Base-by-base conservation (phyloP, 169 alveolate species). In the Toxoplasma gondii region DNA sequence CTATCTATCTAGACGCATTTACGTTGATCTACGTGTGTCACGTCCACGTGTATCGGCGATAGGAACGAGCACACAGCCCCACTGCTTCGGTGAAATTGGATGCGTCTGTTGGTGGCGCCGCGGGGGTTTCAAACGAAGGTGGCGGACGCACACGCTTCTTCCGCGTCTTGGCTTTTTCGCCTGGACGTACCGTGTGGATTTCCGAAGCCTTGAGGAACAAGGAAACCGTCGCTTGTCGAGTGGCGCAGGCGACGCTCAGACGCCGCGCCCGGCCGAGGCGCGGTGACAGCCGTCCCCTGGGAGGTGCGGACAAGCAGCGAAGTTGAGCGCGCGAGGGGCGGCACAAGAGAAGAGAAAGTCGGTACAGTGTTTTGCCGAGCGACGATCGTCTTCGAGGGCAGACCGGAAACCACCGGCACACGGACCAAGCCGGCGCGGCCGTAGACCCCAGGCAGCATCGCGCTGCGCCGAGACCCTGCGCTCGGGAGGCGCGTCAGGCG, bases 401-500 rank as follows among this genome's bases (percentile, higher is more conserved):
- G 5, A 16, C n/a, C 29, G 74, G 34, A 27, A 1, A 19, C 74
- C 4, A 12, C 58, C 22, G 58, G 22, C 58, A 49, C 58, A 12
- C 22, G 58, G 58, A 49, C 58, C 58, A 49, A 12, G 12, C 58
- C 58, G 22, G 58, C 4, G 22, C 12, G 58, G 4, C 22, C 58
- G 12, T 49, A 49, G 22, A 49, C 58, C 58, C 58, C 58, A 12
- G 58, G 58, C 58, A 12, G 74, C 24, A 27, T 64, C 74, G 74
- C n/a, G 74, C 5, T 1, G 9, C 74, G 74, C 29, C 34, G 74
- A 4, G 74, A 31, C 34, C 29, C 27, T n/a, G n/a, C 9, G 49
- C n/a, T n/a, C 22, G 92, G 92, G n/a, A 92, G 84, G 58, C 44
- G 88, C 17, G 58, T 38, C 31, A 80, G 43, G 2, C 70, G 67